Conservation (phyloP, 2,329 filamentous ascomycete genomes). For the Hymenoscyphus fructigenus region DNA sequence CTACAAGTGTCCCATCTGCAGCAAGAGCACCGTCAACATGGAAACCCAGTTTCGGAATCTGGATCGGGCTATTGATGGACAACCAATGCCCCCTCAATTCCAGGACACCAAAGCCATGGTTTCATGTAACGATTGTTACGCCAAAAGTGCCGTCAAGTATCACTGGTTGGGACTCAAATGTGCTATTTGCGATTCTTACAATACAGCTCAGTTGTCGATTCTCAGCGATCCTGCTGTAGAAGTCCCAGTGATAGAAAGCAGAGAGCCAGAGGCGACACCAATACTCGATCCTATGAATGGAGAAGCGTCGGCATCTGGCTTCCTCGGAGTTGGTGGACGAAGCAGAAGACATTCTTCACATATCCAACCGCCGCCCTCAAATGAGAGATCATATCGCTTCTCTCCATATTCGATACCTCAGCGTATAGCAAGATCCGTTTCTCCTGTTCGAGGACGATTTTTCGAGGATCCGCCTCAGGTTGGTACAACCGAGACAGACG, state of each 20-base stretch:
- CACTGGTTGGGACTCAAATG: conserved; percentile 97
- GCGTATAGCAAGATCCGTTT: conserved; percentile 37
- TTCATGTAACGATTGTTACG: conserved; percentile 92
- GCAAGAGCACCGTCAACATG: conserved; percentile 96
- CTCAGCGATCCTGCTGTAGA: conserved; percentile 44
- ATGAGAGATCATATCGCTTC: conserved; percentile 22
- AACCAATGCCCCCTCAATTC: conserved; percentile 91
- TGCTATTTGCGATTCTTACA: conserved; percentile 68
- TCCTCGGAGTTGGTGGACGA: conserved; percentile 18
- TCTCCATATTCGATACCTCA: conserved; percentile 29
- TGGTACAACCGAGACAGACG: conserved; percentile 47
- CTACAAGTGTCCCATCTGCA: conserved; percentile 96
- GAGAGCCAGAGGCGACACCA: conserved; percentile 25
- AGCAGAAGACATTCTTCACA: conserved; percentile 36
- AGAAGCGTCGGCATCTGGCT: conserved; percentile 19
- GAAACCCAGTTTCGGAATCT: conserved; percentile 90
- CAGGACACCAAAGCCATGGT: conserved; percentile 76
- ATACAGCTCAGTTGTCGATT: conserved; percentile 65
- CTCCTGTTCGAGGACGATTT: conserved; percentile 36
- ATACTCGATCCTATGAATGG: conserved; percentile 19
- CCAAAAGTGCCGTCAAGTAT: conserved; percentile 81
- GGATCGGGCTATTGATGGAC: conserved; percentile 79
- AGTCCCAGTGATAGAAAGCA: conserved; percentile 25
- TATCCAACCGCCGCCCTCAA: conserved; percentile 19
- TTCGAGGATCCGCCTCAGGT: conserved; percentile 24